These are phyloP conservation scores for Poa annua DNA, from an alignment of 176 grass and related monocot genomes.

Conservation along the genomic window DNA sequence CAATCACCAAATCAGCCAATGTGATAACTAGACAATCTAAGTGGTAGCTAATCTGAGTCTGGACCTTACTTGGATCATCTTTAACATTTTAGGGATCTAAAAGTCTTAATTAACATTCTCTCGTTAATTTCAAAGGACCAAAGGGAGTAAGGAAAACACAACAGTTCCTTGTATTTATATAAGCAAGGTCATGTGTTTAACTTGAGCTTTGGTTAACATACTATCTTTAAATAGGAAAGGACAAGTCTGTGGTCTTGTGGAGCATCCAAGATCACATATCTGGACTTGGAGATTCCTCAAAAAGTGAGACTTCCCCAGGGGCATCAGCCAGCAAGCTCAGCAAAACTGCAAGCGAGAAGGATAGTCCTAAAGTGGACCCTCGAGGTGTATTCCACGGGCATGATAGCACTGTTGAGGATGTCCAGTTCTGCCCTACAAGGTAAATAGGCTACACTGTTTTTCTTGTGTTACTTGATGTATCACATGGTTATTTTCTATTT, in stretches of 20 bases:
- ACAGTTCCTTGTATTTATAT: not conserved
- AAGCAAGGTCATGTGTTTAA: constrained; percentile 19
- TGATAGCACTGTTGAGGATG: constrained; percentile 91
- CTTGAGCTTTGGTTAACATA: constrained; percentile 14
- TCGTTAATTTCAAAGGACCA: not conserved
- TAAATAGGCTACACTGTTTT: constrained; percentile 47
- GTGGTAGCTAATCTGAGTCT: constrained; percentile 21
- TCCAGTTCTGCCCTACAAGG: constrained; percentile 94
- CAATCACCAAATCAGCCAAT: not conserved
- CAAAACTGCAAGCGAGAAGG: constrained; percentile 68
- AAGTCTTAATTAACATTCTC: not conserved
- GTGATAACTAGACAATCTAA: not conserved
- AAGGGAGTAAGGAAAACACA: not conserved
- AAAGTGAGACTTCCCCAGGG: constrained; percentile 51
- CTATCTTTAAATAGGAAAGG: constrained; percentile 64
- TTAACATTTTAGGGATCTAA: not conserved
- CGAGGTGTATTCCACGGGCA: constrained; percentile 83
- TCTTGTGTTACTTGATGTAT: constrained; percentile 2
- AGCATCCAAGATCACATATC: constrained; percentile 91
- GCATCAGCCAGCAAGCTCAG: constrained; percentile 62
- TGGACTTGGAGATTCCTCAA: constrained; percentile 64
- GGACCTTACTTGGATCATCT: not conserved
- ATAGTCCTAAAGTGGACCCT: constrained; percentile 80
- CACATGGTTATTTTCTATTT: constrained; percentile 3
- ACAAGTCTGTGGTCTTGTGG: constrained; percentile 92